Evolutionary conservation across 2,329 filamentous ascomycete genomes (phyloP), one percentile per base, ranked within the genome.

Genomic region (Verticillium nonalfalfae): DNA sequence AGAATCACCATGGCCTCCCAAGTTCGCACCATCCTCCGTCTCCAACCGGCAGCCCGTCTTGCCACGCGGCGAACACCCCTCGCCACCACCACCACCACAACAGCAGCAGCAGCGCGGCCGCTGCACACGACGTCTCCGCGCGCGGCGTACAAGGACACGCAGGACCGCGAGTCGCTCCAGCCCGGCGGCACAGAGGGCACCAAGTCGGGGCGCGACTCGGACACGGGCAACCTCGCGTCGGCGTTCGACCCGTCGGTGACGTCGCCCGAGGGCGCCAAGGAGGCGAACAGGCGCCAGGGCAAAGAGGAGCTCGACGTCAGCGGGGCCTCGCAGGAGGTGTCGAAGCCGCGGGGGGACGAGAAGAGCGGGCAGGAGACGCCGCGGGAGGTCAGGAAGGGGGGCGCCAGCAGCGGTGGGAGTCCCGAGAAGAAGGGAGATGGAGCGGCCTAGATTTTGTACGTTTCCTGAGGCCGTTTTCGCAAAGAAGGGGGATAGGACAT

Each of bases 211-310:
- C 85, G 84, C 0, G 90, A 89, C 67, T 79, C 87, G 56, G 80
- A 84, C 54, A 75, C 77, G 13, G 81, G 87, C 0, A 77, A 83
- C 61, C 72, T 78, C 3, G 79, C 87, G 52, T 82, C 87, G 0
- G 88, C 92, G 1, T 96, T 90, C 74, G 82, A 91, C 70, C 85
- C 87, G 0, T 74, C 79, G 60, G 85, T 84, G 71, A 93, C 90
- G 33, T 76, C 80, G 21, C 91, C 91, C 0, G 87, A 92, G 70
- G 69, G 74, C 26, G 84, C 86, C 74, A 82, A 77, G 66, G 65
- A 74, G 6, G 67, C 73, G 35, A 78, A 79, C 9, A 74, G 71
- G 7, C 69, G 77, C 59, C 59, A 65, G 62, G 35, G 18, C 7
- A 50, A 50, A 18, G n/a, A 50, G n/a, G 70, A 76, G 39, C 69